phyloP scores from a whole-genome alignment of 139 green algal species.

The Chlamydomonas eustigma region DNA sequence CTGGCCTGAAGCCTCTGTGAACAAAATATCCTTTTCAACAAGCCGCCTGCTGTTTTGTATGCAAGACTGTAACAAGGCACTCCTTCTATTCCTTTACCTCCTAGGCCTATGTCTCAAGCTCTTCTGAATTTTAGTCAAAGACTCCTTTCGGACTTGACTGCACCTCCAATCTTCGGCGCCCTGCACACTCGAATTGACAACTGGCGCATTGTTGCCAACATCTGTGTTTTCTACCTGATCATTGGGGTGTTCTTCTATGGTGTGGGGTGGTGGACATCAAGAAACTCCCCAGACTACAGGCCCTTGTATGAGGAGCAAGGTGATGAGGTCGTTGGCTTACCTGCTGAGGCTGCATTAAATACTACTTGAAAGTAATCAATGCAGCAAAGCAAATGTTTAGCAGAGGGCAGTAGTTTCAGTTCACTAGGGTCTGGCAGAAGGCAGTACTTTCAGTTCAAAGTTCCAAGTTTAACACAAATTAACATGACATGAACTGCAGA shows the following conservation, averaged over 20 bases:
- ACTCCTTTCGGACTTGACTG: neutral
- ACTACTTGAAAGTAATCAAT: too few relatives aligned
- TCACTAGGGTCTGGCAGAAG: too few relatives aligned
- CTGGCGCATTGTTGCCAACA: neutral
- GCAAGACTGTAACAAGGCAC: neutral
- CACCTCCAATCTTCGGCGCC: neutral
- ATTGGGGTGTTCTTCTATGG: neutral
- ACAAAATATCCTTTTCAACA: neutral
- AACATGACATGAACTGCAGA: too few relatives aligned
- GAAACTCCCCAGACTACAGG: neutral
- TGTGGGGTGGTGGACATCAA: neutral
- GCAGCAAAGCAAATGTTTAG: too few relatives aligned
- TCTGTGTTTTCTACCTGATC: neutral
- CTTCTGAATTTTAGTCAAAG: neutral
- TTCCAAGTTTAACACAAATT: too few relatives aligned
- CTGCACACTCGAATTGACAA: neutral
- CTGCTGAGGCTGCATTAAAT: too few relatives aligned
- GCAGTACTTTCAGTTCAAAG: too few relatives aligned
- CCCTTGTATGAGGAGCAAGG: neutral
- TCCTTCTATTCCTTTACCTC: neutral
- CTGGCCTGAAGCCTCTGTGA: neutral
- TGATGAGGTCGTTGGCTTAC: too few relatives aligned
- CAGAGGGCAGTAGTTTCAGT: too few relatives aligned
- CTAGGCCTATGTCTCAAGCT: constrained; percentile 8
- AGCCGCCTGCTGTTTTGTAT: neutral